Conservation (phyloP, 2,329 filamentous ascomycete genomes). For the Coleophoma crateriformis region DNA sequence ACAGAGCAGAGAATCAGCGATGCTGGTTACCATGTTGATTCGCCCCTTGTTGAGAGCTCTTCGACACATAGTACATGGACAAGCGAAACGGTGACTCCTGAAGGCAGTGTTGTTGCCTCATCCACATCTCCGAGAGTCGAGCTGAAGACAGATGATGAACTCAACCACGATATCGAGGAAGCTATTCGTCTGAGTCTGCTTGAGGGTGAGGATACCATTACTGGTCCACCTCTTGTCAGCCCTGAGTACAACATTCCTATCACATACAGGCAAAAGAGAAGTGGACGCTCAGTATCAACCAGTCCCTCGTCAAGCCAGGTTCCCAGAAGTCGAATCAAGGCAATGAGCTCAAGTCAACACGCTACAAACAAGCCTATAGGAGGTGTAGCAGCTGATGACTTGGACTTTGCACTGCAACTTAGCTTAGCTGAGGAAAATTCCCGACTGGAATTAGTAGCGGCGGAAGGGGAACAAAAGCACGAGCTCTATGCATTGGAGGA, state of each 20-base stretch:
- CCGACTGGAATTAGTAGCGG: slow-evolving; percentile 19
- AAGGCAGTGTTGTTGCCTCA: slow-evolving; percentile 42
- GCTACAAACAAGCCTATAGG: neutral
- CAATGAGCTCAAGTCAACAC: slow-evolving; percentile 2
- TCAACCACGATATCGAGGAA: slow-evolving; percentile 57
- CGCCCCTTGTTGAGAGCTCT: slow-evolving; percentile 26
- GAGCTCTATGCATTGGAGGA: slow-evolving; percentile 19
- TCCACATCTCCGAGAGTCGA: slow-evolving; percentile 14
- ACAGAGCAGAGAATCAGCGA: slow-evolving; percentile 49
- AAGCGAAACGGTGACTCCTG: slow-evolving; percentile 47
- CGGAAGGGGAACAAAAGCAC: slow-evolving; percentile 12
- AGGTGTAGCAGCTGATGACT: slow-evolving; percentile 38
- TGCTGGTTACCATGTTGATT: slow-evolving; percentile 43
- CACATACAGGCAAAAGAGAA: slow-evolving; percentile 40
- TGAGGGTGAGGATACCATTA: slow-evolving; percentile 45
- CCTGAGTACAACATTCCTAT: slow-evolving; percentile 47
- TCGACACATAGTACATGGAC: slow-evolving; percentile 27
- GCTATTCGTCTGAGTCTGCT: slow-evolving; percentile 57
- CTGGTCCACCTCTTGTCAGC: slow-evolving; percentile 38
- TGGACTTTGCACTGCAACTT: slow-evolving; percentile 54
- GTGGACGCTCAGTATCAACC: slow-evolving; percentile 31
- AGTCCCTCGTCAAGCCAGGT: slow-evolving; percentile 29
- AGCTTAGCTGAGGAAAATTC: slow-evolving; percentile 51
- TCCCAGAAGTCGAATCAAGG: slow-evolving; percentile 10
- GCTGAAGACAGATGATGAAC: slow-evolving; percentile 35